Conservation (phyloP, 192 early-diverging fungal genomes). For the Coemansia sp. region DNA sequence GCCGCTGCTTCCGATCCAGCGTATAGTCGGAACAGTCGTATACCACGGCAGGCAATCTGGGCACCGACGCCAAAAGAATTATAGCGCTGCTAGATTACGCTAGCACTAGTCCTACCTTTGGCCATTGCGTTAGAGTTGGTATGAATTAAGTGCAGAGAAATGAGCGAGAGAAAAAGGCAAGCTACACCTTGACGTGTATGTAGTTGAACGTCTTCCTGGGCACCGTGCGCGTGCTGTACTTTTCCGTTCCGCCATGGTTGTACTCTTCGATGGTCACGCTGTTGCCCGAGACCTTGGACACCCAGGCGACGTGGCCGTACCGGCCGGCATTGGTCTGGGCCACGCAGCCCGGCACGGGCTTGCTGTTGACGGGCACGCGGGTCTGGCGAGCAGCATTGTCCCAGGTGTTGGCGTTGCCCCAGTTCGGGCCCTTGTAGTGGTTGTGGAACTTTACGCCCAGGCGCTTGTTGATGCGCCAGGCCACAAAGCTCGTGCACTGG, state of each 20-base stretch:
- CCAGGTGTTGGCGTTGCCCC: conserved; percentile 20
- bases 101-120: too few species aligned
- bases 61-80: too few species aligned
- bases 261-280: conserved; percentile 42
- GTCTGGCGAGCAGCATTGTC: conserved; percentile 12
- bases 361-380: conserved; percentile 13
- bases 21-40: too few species aligned
- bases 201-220: conserved; percentile 33
- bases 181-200: conserved; percentile 32
- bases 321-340: conserved; percentile 24
- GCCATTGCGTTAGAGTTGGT: too few species aligned
- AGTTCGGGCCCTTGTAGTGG: conserved; percentile 35
- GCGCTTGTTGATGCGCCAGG: conserved; percentile 41
- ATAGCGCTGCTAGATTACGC: too few species aligned
- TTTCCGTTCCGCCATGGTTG: conserved; percentile 13
- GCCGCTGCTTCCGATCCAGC: too few species aligned
- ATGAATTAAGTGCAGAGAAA: too few species aligned
- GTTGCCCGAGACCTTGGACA: conserved; percentile 36
- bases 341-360: conserved; percentile 11
- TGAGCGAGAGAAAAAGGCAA: too few species aligned
- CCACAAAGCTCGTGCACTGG: conserved; percentile 43
- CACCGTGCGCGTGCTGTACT: conserved; percentile 22
- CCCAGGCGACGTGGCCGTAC: conserved; percentile 36
- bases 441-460: conserved; percentile 41
- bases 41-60: too few species aligned